These are phyloP conservation scores for Aspergillus latus DNA, from an alignment of 2,329 filamentous ascomycete genomes.

Conservation along the genomic window DNA sequence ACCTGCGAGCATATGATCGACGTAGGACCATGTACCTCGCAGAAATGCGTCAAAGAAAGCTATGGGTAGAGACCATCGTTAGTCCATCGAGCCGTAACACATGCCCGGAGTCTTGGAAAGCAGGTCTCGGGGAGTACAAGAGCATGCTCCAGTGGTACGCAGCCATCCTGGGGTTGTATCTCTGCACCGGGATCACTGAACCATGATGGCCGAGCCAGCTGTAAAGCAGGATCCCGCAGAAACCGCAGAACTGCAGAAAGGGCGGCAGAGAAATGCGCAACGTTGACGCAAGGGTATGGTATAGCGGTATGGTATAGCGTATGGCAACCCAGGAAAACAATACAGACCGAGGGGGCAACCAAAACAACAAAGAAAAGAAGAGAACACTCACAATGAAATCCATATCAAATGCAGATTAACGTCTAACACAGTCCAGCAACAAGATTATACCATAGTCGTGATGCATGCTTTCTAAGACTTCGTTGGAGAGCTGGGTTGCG, in stretches of 20 bases:
- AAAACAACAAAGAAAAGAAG: not conserved
- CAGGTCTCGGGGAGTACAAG: slow-evolving; percentile 9
- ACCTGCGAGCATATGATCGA: slow-evolving; percentile 63
- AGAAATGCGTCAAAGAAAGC: slow-evolving; percentile 64
- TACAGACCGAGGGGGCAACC: not conserved
- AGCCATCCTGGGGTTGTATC: slow-evolving; percentile 5
- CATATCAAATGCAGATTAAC: slow-evolving; percentile 36
- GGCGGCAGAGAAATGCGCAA: slow-evolving; percentile 7
- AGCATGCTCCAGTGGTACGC: not conserved
- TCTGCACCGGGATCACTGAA: not conserved
- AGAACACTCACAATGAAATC: slow-evolving; percentile 46
- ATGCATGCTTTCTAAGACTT: slow-evolving; percentile 32
- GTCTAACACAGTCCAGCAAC: slow-evolving; percentile 27
- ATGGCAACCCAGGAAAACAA: not conserved
- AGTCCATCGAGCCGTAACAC: slow-evolving; percentile 9
- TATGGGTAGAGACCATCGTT: slow-evolving; percentile 28
- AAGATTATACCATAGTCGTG: slow-evolving; percentile 33
- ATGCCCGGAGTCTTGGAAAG: not conserved
- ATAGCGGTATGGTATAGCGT: not conserved
- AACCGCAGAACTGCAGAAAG: not conserved
- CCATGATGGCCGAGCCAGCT: not conserved
- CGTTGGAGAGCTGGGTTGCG: slow-evolving; percentile 2
- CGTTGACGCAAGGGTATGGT: slow-evolving; percentile 15
- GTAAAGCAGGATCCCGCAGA: not conserved
- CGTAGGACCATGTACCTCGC: slow-evolving; percentile 62